Conservation (phyloP, 768 basidiomycete species). For the Agaricus bisporus region DNA sequence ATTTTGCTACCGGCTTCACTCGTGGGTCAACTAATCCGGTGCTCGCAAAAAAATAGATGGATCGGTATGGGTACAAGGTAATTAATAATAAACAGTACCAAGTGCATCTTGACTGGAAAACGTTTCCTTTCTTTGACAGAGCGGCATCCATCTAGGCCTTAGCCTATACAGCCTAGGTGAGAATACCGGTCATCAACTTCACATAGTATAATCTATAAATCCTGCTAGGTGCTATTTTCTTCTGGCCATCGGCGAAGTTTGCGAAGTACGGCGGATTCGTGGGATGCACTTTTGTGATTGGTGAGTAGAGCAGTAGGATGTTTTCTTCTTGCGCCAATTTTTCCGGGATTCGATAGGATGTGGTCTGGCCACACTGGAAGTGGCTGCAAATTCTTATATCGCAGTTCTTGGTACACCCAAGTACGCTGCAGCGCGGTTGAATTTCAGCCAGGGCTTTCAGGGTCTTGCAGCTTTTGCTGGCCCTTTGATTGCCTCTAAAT, state of each 20-base stretch:
- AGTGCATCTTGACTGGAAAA: background rate
- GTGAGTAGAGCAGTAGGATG: conserved; percentile 21
- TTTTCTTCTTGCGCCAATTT: no score
- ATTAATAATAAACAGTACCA: background rate
- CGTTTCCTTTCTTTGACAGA: conserved; percentile 12
- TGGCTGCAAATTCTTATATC: conserved; percentile 79
- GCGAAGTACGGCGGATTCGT: conserved; percentile 68
- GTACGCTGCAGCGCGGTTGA: conserved; percentile 69
- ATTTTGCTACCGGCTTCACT: background rate
- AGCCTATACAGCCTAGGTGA: conserved; percentile 50
- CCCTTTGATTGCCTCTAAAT: conserved; percentile 68
- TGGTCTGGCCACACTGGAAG: conserved; percentile 62
- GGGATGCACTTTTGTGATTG: conserved; percentile 65
- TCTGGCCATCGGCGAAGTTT: conserved; percentile 73
- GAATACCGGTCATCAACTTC: conserved; percentile 3
- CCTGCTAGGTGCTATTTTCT: conserved; percentile 59
- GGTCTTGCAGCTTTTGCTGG: conserved; percentile 70
- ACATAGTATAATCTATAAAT: background rate
- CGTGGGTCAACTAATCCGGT: background rate
- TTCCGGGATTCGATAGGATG: conserved; percentile 33
- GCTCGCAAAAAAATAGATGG: conserved; percentile 36
- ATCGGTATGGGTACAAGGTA: conserved; percentile 61
- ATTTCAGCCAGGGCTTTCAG: conserved; percentile 78
- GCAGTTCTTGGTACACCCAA: conserved; percentile 60
- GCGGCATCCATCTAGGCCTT: conserved; percentile 59